Percentiles rank a stretch among this genome's conserved stretches.
Evolutionary conservation across 2,329 filamentous ascomycete species (phyloP).

Genomic region (Fusarium pininemorale): DNA sequence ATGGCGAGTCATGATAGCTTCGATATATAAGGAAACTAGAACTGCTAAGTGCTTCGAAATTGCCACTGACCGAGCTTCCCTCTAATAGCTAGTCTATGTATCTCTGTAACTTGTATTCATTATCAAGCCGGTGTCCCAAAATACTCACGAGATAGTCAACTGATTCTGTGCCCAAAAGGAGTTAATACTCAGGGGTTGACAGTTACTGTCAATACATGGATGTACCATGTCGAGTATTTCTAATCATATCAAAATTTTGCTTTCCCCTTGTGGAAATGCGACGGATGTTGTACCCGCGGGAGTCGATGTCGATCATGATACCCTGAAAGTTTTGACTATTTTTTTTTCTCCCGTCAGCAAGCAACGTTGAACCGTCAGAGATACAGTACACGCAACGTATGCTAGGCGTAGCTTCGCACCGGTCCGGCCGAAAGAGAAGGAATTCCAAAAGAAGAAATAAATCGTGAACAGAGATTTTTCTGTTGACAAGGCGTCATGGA

Average conservation of each 20-base stretch:
- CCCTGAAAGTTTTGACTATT: neutral
- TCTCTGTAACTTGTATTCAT: neutral
- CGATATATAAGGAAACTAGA: neutral
- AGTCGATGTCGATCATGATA: constrained; percentile 13
- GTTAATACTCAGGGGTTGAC: neutral
- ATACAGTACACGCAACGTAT: neutral
- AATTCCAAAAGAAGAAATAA: constrained; percentile 15
- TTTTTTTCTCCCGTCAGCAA: neutral
- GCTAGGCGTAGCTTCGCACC: neutral
- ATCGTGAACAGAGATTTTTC: constrained; percentile 9
- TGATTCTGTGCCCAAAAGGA: neutral
- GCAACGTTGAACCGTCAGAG: neutral
- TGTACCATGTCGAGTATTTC: constrained; percentile 2
- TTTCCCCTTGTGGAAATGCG: neutral
- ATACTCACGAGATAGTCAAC: neutral
- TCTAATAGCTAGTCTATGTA: neutral
- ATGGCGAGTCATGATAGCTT: neutral
- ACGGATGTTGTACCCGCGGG: constrained; percentile 7
- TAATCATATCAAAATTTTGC: constrained; percentile 8
- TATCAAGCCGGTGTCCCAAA: neutral
- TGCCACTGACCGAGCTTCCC: neutral
- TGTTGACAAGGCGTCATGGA: constrained; percentile 11
- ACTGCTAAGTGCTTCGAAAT: neutral
- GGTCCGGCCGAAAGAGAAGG: constrained; percentile 13
- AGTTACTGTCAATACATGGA: neutral